Evolutionary conservation across 495 filamentous ascomycete genomes (phyloP).

Genomic region (Delitschia confertaspora): DNA sequence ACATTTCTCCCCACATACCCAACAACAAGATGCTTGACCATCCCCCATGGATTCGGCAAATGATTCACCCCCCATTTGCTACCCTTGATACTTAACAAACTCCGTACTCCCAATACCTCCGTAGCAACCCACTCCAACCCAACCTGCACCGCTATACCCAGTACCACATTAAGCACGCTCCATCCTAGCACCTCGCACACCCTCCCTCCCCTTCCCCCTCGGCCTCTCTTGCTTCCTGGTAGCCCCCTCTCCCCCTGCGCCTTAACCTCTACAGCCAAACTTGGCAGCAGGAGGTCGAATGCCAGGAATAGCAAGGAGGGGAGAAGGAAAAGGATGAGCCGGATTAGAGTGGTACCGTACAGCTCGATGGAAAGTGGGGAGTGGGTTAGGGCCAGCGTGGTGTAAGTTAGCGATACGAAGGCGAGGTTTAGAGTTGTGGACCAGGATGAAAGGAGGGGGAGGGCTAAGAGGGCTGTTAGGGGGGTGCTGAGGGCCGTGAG

Average conservation of each 20-base stretch:
- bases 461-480: constrained; percentile 54
- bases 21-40: constrained; percentile 44
- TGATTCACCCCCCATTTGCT: constrained; percentile 32
- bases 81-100: constrained; percentile 47
- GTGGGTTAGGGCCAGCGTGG: constrained; percentile 69
- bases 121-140: constrained; percentile 46
- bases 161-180: constrained; percentile 55
- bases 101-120: constrained; percentile 42
- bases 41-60: constrained; percentile 53
- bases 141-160: constrained; percentile 40
- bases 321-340: constrained; percentile 61
- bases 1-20: constrained; percentile 51
- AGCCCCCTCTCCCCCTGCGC: constrained; percentile 55
- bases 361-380: constrained; percentile 68
- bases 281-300: constrained; percentile 63
- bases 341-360: constrained; percentile 55
- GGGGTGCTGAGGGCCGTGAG: constrained; percentile 58
- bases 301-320: constrained; percentile 66
- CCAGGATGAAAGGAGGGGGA: constrained; percentile 47
- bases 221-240: constrained; percentile 36
- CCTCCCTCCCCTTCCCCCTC: constrained; percentile 22
- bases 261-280: constrained; percentile 58
- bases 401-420: constrained; percentile 89
- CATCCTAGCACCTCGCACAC: constrained; percentile 40
- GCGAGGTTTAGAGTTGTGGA: constrained; percentile 74